phyloP scores from a whole-genome alignment of 176 grass and related monocot species.

The Triticum dicoccoides region DNA sequence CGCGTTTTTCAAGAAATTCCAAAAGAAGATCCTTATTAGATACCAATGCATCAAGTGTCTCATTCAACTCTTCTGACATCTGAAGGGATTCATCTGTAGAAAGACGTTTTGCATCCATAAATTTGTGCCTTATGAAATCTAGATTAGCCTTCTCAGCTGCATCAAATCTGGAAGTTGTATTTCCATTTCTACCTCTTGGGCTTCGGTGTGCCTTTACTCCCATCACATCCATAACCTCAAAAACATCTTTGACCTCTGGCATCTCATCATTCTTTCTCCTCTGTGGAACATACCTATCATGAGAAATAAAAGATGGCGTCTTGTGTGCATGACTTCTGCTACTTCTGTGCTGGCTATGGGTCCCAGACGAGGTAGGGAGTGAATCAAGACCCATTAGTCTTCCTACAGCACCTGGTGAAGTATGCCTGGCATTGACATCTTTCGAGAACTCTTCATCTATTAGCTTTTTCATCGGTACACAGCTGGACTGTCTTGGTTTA shows the following conservation, averaged over 20 bases:
- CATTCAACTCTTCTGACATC: conserved; percentile 72
- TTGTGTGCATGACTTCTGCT: conserved; percentile 22
- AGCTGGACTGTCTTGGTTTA: conserved; percentile 47
- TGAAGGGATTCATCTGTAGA: conserved; percentile 63
- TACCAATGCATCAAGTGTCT: conserved; percentile 70
- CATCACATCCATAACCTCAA: conserved; percentile 74
- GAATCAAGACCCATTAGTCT: conserved; percentile 95
- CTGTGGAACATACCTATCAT: conserved; percentile 44
- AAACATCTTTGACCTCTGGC: conserved; percentile 85
- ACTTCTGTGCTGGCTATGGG: conserved; percentile 37
- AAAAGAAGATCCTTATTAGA: conserved; percentile 82
- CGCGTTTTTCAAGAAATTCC: conserved; percentile 69
- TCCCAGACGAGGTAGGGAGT: conserved; percentile 43
- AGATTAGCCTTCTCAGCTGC: conserved; percentile 40
- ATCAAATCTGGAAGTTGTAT: conserved; percentile 33
- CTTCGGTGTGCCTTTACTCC: conserved; percentile 57
- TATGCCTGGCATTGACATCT: conserved; percentile 62
- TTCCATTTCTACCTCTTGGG: conserved; percentile 35
- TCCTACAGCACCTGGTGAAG: conserved; percentile 76
- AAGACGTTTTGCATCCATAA: conserved; percentile 74
- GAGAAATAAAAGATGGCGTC: conserved; percentile 38
- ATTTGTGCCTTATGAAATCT: conserved; percentile 75
- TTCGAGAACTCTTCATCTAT: conserved; percentile 88
- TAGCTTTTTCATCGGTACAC: conserved; percentile 69
- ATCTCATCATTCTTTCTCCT: conserved; percentile 54